Percentiles rank a stretch among this genome's conserved stretches.
Conservation (phyloP, 1,284 basidiomycete genomes). For the Leccinum fallax region DNA sequence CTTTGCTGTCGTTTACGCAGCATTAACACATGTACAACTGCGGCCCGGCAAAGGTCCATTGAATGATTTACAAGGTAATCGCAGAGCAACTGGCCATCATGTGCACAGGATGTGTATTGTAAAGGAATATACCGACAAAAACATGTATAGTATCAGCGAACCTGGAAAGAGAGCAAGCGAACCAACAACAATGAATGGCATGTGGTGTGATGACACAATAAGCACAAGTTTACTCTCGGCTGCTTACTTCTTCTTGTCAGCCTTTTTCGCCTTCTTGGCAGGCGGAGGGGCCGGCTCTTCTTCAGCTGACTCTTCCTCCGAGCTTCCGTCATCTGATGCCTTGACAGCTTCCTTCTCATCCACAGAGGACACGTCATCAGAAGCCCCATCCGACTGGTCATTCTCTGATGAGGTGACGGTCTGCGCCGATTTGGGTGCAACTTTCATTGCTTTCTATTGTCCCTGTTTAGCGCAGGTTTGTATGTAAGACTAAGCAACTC, state of each 20-base stretch:
- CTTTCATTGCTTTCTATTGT: slow-evolving; percentile 29
- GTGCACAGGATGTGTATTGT: slow-evolving; percentile 22
- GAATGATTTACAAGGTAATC: slow-evolving; percentile 16
- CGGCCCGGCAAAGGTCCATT: slow-evolving; percentile 21
- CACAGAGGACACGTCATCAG: slow-evolving; percentile 21
- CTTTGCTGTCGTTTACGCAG: slow-evolving; percentile 39
- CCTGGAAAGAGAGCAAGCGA: slow-evolving; percentile 9
- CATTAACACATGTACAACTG: slow-evolving; percentile 6
- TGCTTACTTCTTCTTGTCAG: slow-evolving; percentile 36
- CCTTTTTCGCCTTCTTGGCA: slow-evolving; percentile 39
- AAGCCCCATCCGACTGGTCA: slow-evolving; percentile 26
- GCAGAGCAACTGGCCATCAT: slow-evolving; percentile 2
- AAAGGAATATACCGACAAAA: slow-evolving; percentile 37
- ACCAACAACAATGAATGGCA: slow-evolving; percentile 9
- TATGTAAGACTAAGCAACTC: slow-evolving; percentile 16
- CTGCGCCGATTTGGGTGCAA: slow-evolving; percentile 25
- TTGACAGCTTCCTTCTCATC: slow-evolving; percentile 31
- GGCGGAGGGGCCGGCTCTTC: slow-evolving; percentile 35
- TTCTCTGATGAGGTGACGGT: slow-evolving; percentile 34
- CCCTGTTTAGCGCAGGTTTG: slow-evolving; percentile 16
- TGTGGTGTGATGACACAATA: slow-evolving; percentile 8
- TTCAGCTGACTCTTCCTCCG: slow-evolving; percentile 21
- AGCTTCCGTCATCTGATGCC: slow-evolving; percentile 36
- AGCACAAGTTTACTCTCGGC: slow-evolving; percentile 5
- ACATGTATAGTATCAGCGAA: slow-evolving; percentile 32